Evolutionary conservation across 106 monocot genomes (phyloP).

Genomic region (Chionographis japonica): DNA sequence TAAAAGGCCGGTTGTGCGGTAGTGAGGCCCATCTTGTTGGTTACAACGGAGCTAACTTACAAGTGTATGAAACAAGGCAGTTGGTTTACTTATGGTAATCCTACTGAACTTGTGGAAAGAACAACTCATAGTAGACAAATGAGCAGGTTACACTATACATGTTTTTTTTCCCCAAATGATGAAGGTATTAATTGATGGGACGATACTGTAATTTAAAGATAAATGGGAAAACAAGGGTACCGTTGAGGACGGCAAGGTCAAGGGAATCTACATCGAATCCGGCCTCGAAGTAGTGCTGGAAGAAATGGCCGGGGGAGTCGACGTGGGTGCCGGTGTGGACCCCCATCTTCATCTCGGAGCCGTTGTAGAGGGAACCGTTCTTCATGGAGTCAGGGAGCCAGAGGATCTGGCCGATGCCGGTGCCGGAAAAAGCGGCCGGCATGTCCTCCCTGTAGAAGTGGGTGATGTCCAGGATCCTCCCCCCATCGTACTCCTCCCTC

Average conservation of each 20-base stretch:
- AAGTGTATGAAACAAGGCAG: too few species aligned
- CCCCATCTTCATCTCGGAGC: constrained; percentile 64
- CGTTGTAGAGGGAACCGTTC: constrained; percentile 68
- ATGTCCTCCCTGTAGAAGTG: constrained; percentile 72
- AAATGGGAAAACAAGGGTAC: constrained; percentile 10
- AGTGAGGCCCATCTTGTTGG: too few species aligned
- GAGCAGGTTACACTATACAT: too few species aligned
- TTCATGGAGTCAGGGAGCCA: constrained; percentile 64
- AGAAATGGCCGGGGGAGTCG: constrained; percentile 87
- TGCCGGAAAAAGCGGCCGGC: constrained; percentile 47
- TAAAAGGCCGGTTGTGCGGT: too few species aligned
- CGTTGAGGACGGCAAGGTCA: constrained; percentile 81
- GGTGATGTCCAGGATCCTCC: constrained; percentile 85
- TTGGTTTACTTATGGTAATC: too few species aligned
- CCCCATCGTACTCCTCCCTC: constrained; percentile 63
- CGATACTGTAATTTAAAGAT: too few species aligned
- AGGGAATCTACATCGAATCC: constrained; percentile 91
- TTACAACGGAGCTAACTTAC: too few species aligned
- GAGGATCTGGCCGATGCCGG: constrained; percentile 70
- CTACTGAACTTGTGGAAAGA: too few species aligned
- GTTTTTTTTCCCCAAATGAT: too few species aligned
- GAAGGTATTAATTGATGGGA: too few species aligned
- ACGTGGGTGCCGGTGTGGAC: constrained; percentile 89
- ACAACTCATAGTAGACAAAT: too few species aligned
- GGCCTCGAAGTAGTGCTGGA: constrained; percentile 84